phyloP scores from a whole-genome alignment of 2,329 filamentous ascomycete species.

The Byssoonygena ceratinophila region DNA sequence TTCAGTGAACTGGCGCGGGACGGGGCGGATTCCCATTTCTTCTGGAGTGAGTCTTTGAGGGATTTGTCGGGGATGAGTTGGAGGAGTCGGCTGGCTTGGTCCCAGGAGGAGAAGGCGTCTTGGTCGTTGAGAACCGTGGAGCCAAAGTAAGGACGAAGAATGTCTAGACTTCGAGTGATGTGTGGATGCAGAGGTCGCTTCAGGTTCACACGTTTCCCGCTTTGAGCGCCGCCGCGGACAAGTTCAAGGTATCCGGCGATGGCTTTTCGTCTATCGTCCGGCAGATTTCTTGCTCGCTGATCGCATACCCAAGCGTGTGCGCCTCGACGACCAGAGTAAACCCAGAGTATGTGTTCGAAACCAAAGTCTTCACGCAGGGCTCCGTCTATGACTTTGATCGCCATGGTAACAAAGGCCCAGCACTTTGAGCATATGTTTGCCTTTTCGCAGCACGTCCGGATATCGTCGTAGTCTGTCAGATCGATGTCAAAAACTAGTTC shows the following conservation, averaged over 20 bases:
- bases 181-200: conserved; percentile 84
- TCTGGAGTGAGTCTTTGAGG: conserved; percentile 66
- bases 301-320: conserved; percentile 98
- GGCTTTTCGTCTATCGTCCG: conserved; percentile 73
- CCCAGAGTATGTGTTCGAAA: conserved; percentile 95
- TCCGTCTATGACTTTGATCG: conserved; percentile 82
- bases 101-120: conserved; percentile 66
- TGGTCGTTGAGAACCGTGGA: conserved; percentile 71
- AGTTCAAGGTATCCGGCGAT: conserved; percentile 86
- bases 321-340: conserved; percentile 92
- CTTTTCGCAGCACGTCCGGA: conserved; percentile 87
- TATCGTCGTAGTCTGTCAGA: conserved; percentile 96
- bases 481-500: conserved; percentile 99
- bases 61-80: conserved; percentile 71
- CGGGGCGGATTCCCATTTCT: conserved; percentile 83
- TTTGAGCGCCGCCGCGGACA: conserved; percentile 73
- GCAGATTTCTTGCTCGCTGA: conserved; percentile 68
- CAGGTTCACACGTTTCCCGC: conserved; percentile 76
- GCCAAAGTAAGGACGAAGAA: conserved; percentile 75
- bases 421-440: conserved; percentile 90
- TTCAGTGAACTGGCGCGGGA: conserved; percentile 66
- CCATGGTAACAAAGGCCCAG: conserved; percentile 97
- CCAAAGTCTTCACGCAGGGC: conserved; percentile 90
- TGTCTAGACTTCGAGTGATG: conserved; percentile 69
- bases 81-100: conserved; percentile 66